Evolutionary conservation across 2,329 filamentous ascomycete species (phyloP), one percentile per base, ranked within the genome.

Genomic region (Thelonectria rubi): DNA sequence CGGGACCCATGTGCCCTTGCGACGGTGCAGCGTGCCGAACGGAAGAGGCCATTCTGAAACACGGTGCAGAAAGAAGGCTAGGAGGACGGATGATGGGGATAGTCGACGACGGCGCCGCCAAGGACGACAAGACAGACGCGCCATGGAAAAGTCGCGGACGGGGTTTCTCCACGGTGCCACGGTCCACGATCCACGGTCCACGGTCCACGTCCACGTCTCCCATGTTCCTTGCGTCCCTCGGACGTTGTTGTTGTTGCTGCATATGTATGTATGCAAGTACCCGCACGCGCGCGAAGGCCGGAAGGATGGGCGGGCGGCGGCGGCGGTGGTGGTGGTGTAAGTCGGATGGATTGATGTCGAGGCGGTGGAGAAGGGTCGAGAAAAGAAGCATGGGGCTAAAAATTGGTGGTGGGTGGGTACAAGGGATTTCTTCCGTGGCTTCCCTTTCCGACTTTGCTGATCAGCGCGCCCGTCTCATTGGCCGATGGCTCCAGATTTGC

Each of bases 21-120:
- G 59, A 58, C 26, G 30, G 18, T 20, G 37, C 17, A 21, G 17
- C 18, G 26, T 17, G 46, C 30, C 26, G 46, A 46, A 69, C 58
- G 67, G 56, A 59, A 62, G 62, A 69, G 60, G 65, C 62, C 32
- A 55, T 21, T 69, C 56, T 69, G 66, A 69, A 69, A 69, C 67
- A 64, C 54, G 50, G 55, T 42, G 45, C 40, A 34, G 46, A 55
- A 46, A 24, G 3, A 21, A 46, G 24, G 30, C 18, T 46, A 26
- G 24, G 18, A 26, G n/a, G n/a, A n/a, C n/a, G n/a, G n/a, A n/a
- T n/a, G n/a, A n/a, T n/a, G n/a, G n/a, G n/a, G n/a, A n/a, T n/a
- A n/a, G n/a, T n/a, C n/a, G n/a, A n/a, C n/a, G n/a, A n/a, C n/a
- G n/a, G n/a, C n/a, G n/a, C n/a, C n/a, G n/a, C n/a, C n/a, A 24